Evolutionary conservation across 345 rosid genomes (phyloP).

Genomic region (Corchorus capsularis): DNA sequence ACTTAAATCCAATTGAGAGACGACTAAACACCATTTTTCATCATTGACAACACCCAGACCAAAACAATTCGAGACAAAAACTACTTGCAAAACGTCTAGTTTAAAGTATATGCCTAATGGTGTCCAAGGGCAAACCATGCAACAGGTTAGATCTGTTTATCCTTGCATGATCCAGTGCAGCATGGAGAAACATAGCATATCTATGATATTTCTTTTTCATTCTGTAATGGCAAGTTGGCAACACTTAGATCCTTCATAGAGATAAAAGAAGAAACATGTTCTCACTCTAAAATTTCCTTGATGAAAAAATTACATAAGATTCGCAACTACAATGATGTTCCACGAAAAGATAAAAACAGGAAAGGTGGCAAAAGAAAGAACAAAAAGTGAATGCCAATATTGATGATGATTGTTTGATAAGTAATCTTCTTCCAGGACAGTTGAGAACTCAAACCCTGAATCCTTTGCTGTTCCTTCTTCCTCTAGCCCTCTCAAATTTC

Average conservation of each 20-base stretch:
- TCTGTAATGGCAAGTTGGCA: neutral
- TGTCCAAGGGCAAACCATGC: neutral
- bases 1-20: no score
- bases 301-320: neutral
- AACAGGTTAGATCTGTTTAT: neutral
- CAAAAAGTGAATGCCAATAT: neutral
- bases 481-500: slow-evolving; percentile 73
- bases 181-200: neutral
- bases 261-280: neutral
- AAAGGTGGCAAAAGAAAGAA: neutral
- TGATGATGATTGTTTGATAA: neutral
- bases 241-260: neutral
- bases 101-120: no score
- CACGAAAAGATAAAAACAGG: neutral
- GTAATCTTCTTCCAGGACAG: neutral
- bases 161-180: neutral
- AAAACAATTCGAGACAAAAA: neutral
- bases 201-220: neutral
- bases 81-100: neutral
- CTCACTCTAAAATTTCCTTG: neutral
- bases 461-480: slow-evolving; percentile 70
- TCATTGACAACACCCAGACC: neutral
- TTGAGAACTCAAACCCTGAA: slow-evolving; percentile 53
- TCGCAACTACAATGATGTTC: neutral
- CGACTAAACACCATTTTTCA: neutral